These are phyloP conservation scores for Saccharomycopsis hybrid DNA, from an alignment of 1,139 yeast genomes.

Conservation along the genomic window DNA sequence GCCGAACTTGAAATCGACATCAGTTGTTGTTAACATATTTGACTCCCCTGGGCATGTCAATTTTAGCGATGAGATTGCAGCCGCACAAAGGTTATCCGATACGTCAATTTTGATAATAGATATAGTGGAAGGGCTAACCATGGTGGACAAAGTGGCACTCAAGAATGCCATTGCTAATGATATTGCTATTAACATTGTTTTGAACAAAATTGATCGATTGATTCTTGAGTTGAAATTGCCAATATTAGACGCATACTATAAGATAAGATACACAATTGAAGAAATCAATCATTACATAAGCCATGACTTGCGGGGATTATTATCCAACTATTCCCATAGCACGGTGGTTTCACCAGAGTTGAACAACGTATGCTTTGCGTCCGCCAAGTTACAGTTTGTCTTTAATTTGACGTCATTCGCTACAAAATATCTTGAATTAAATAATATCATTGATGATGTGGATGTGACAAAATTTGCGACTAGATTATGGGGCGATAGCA, in stretches of 20 bases:
- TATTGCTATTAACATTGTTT: slow-evolving; percentile 49
- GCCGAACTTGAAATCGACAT: slow-evolving; percentile 48
- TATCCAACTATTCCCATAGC: slow-evolving; percentile 29
- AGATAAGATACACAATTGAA: slow-evolving; percentile 56
- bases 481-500: slow-evolving; percentile 69
- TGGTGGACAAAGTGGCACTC: slow-evolving; percentile 43
- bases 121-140: slow-evolving; percentile 72
- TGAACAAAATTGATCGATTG: slow-evolving; percentile 83
- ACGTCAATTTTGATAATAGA: slow-evolving; percentile 71
- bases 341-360: slow-evolving; percentile 51
- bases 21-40: slow-evolving; percentile 54
- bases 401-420: slow-evolving; percentile 69
- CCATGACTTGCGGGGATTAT: slow-evolving; percentile 24
- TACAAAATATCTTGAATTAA: slow-evolving; percentile 37
- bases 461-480: slow-evolving; percentile 41
- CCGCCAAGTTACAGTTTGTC: slow-evolving; percentile 52
- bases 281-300: slow-evolving; percentile 50
- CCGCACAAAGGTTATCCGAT: slow-evolving; percentile 56
- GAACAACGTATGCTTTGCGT: slow-evolving; percentile 69
- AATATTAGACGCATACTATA: slow-evolving; percentile 64
- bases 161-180: slow-evolving; percentile 42
- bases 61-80: slow-evolving; percentile 67
- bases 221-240: slow-evolving; percentile 73
- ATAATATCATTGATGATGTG: slow-evolving; percentile 27
- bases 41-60: slow-evolving; percentile 94